Base-by-base conservation (phyloP, 1,284 basidiomycete genomes). In the Cutaneotrichosporon sp. region DNA sequence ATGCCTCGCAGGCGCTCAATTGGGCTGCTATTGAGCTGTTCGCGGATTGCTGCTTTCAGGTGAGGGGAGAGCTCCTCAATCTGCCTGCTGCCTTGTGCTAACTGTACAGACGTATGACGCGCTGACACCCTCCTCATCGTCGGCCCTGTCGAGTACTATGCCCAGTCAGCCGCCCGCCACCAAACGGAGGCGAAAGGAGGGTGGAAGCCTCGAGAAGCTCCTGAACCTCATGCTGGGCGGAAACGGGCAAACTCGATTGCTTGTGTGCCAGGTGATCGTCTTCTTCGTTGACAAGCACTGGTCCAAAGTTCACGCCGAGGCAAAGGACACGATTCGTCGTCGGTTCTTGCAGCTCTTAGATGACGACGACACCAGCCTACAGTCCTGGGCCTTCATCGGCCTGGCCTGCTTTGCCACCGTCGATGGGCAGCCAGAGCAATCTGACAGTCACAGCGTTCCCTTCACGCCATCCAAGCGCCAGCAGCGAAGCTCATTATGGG, bases 11-110 rank as follows among this genome's bases (percentile, higher is more conserved):
- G 66, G 87, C 88, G 0, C 68, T 89, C 32, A 79, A 83, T 0
- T 97, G 93, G 92, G 81, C 83, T 1, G 78, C 84, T 1, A 74
- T 93, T 4, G 85, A 93, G 67, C 75, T 96, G n/a, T 86, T 88
- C 56, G 86, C 89, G 5, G 88, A 92, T 64, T 86, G 84, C 64
- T 79, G 82, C 9, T 79, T 80, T 45, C 82, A 84, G 76, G 88
- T 89, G 63, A 55, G 70, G 54, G 22, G n/a, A n/a, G n/a, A n/a
- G n/a, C n/a, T n/a, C n/a, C n/a, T n/a, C n/a, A n/a, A n/a, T n/a
- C n/a, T n/a, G n/a, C n/a, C 29, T 20, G 31, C 5, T 12, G 22
- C 0, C 3, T 7, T 22, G 14, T 3, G 9, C 52, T 35, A 9
- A 48, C 35, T 5, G 10, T 5, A 25, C 32, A 52, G 29, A 54